Base-by-base conservation (phyloP, 1,284 basidiomycete genomes). In the Cutaneotrichosporon cutaneum region DNA sequence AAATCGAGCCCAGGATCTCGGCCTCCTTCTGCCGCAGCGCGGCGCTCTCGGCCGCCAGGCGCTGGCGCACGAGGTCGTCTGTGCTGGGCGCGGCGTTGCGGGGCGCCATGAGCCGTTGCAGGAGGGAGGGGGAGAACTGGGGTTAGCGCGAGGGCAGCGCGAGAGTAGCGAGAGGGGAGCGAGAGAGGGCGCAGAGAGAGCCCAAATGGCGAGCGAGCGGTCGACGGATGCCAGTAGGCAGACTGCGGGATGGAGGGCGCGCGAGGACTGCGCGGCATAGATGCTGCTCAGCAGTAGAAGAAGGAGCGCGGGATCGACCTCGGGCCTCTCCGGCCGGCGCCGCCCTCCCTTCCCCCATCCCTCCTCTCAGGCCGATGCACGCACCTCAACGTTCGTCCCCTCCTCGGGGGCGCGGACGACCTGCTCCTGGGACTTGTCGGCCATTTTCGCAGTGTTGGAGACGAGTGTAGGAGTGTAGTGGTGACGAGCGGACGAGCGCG, bases 121-220 rank as follows among this genome's bases (percentile, higher is more conserved):
- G 70, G 44, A 80, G 65, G 16, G 76, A 71, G 9, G 77, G 76
- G 4, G 78, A 72, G 71, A 80, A 77, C 77, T 78, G 68, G 52
- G 13, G 50, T 61, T 10, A 59, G 64, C 50, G 27, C 26, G 27
- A 53, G 24, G 24, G n/a, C 11, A 21, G 13, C 27, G 13, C n/a
- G 6, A 7, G 26, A 35, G 42, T 18, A 2, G 8, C 4, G 8
- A 18, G 42, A 44, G 1, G 8, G 13, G 42, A 44, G 42, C n/a
- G 4, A n/a, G n/a, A n/a, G 3, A 18, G 42, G 8, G 2, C 8
- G 18, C 42, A 16, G 42, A 18, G 16, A 2, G 42, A 21, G n/a
- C n/a, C n/a, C n/a, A n/a, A n/a, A n/a, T n/a, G n/a, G n/a, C n/a
- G n/a, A n/a, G n/a, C n/a, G n/a, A n/a, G n/a, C n/a, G n/a, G n/a